phyloP scores from a whole-genome alignment of 495 filamentous ascomycete genomes.

The Tuber melanosporum region DNA sequence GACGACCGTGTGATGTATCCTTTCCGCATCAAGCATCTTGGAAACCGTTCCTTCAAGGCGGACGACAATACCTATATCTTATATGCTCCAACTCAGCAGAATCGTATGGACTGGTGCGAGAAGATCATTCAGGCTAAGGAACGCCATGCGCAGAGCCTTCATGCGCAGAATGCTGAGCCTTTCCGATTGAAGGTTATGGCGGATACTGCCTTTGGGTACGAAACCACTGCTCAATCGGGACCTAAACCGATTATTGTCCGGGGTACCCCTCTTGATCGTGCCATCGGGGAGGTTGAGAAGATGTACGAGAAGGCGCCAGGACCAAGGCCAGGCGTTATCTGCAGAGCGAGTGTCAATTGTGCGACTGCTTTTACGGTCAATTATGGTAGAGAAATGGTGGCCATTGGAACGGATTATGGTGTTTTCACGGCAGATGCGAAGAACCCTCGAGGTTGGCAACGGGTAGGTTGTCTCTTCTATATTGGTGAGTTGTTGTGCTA shows the following conservation, averaged over 20 bases:
- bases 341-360: slow-evolving; percentile 80
- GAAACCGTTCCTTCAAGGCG: slow-evolving; percentile 51
- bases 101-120: slow-evolving; percentile 79
- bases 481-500: slow-evolving; percentile 19
- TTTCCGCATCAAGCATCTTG: slow-evolving; percentile 95
- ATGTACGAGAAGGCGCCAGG: slow-evolving; percentile 55
- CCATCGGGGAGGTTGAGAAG: slow-evolving; percentile 80
- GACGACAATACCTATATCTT: slow-evolving; percentile 62
- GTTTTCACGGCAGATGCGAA: slow-evolving; percentile 79
- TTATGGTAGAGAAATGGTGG: slow-evolving; percentile 78
- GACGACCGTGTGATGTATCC: slow-evolving; percentile 85
- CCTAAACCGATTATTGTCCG: slow-evolving; percentile 61
- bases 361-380: slow-evolving; percentile 78
- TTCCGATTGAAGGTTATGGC: slow-evolving; percentile 89
- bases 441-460: slow-evolving; percentile 82
- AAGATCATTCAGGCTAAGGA: slow-evolving; percentile 94
- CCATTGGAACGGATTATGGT: slow-evolving; percentile 90
- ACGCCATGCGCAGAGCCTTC: slow-evolving; percentile 76
- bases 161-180: slow-evolving; percentile 90
- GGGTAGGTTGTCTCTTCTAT: slow-evolving; percentile 47
- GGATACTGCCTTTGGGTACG: slow-evolving; percentile 81
- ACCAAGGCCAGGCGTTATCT: slow-evolving; percentile 65
- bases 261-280: slow-evolving; percentile 85
- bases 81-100: slow-evolving; percentile 67
- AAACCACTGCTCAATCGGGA: slow-evolving; percentile 52